These are phyloP conservation scores for Blastobotrys serpentis DNA, from an alignment of 1,139 yeast species.

Conservation along the genomic window DNA sequence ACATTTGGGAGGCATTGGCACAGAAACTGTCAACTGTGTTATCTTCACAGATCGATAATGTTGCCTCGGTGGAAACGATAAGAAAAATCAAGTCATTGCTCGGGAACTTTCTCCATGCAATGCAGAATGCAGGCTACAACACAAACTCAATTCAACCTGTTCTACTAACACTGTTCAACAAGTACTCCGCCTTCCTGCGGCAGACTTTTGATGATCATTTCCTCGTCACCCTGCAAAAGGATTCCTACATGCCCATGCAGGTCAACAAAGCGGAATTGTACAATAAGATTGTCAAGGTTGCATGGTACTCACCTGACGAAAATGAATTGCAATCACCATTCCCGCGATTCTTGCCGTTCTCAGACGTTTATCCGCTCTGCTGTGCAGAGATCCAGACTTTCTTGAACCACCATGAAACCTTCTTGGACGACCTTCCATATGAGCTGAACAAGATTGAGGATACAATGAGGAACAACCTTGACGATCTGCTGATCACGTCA, in stretches of 20 bases:
- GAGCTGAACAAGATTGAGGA: constrained; percentile 48
- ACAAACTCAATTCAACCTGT: constrained; percentile 62
- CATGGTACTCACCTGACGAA: constrained; percentile 63
- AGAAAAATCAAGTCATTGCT: constrained; percentile 55
- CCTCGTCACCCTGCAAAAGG: constrained; percentile 62
- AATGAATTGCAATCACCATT: constrained; percentile 49
- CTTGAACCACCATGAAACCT: constrained; percentile 59
- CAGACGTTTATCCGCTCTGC: constrained; percentile 81
- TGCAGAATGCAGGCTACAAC: constrained; percentile 70
- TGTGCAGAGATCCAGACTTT: constrained; percentile 73
- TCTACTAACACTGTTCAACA: constrained; percentile 57
- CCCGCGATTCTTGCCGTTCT: constrained; percentile 83
- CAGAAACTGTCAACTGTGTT: constrained; percentile 36
- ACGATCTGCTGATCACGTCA: constrained; percentile 64
- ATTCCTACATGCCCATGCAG: constrained; percentile 85
- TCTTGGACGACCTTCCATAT: constrained; percentile 60
- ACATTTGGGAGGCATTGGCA: constrained; percentile 71
- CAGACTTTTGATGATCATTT: constrained; percentile 63
- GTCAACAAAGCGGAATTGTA: constrained; percentile 61
- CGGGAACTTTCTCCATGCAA: constrained; percentile 71
- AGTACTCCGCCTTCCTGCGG: constrained; percentile 57
- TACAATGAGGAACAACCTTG: constrained; percentile 55
- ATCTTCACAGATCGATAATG: constrained; percentile 28
- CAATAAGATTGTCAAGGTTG: constrained; percentile 57
- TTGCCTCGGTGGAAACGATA: constrained; percentile 41